Evolutionary conservation across 1,284 basidiomycete species (phyloP).

Genomic region (Psilocybe mexicana): DNA sequence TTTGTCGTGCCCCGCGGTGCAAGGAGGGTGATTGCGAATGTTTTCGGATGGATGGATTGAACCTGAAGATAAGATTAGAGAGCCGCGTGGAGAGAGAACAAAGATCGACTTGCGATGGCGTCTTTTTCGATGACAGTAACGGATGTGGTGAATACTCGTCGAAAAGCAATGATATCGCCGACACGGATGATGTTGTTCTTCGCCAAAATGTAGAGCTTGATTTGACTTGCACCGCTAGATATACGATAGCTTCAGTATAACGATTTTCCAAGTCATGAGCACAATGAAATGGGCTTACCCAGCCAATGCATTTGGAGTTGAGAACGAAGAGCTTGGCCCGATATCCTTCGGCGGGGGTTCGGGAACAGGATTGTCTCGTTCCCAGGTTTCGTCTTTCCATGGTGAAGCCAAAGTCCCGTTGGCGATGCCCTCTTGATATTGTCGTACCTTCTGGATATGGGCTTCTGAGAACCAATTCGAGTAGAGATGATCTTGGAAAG

Average conservation of each 20-base stretch:
- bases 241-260: not conserved
- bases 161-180: conserved; percentile 56
- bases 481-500: conserved; percentile 61
- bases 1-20: conserved; percentile 37
- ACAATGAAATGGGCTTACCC: not conserved
- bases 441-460: conserved; percentile 42
- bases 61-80: conserved; percentile 35
- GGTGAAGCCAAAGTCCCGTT: conserved; percentile 49
- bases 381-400: conserved; percentile 67
- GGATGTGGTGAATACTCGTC: conserved; percentile 41
- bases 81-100: not conserved
- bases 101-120: conserved; percentile 39
- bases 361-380: conserved; percentile 37
- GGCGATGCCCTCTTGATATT: conserved; percentile 42
- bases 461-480: conserved; percentile 50
- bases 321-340: conserved; percentile 5
- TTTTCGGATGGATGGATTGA: conserved; percentile 42
- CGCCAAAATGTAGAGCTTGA: conserved; percentile 45
- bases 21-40: conserved; percentile 43
- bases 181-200: conserved; percentile 44
- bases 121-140: conserved; percentile 55
- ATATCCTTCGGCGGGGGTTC: not conserved
- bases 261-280: conserved; percentile 9
- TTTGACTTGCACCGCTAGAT: conserved; percentile 37
- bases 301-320: conserved; percentile 3